phyloP scores from a whole-genome alignment of 2,329 filamentous ascomycete genomes.

The Hirsutella thompsonii region DNA sequence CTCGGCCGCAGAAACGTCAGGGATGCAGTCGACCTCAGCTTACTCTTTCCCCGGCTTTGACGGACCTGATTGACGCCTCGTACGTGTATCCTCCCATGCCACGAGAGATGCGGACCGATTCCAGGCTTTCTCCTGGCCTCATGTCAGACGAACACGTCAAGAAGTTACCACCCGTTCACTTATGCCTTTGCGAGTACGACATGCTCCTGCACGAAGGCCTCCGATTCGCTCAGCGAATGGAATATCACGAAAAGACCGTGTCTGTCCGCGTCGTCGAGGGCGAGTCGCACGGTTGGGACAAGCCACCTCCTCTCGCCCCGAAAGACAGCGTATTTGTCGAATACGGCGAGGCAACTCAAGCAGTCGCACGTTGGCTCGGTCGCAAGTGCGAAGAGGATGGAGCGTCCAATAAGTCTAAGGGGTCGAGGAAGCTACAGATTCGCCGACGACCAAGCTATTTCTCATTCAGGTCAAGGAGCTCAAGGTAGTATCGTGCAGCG shows the following conservation, averaged over 20 bases:
- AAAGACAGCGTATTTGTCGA: constrained; percentile 32
- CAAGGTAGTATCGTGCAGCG: constrained; percentile 8
- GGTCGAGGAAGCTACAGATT: constrained; percentile 17
- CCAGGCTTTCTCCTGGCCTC: constrained; percentile 43
- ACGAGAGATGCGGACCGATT: constrained; percentile 32
- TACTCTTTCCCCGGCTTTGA: constrained; percentile 43
- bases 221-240: constrained; percentile 45
- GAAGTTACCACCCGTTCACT: constrained; percentile 39
- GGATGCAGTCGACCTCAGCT: constrained; percentile 41
- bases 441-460: constrained; percentile 16
- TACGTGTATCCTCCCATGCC: constrained; percentile 43
- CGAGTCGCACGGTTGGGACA: constrained; percentile 37
- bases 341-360: constrained; percentile 28
- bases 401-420: constrained; percentile 21
- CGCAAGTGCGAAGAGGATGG: constrained; percentile 21
- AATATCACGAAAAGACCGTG: constrained; percentile 17
- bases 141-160: constrained; percentile 39
- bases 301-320: constrained; percentile 28
- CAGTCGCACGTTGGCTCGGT: constrained; percentile 28
- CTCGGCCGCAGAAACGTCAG: constrained; percentile 41
- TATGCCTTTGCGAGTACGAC: constrained; percentile 52
- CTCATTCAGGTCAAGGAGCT: constrained; percentile 18
- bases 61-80: constrained; percentile 49
- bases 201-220: constrained; percentile 51
- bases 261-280: constrained; percentile 29